Evolutionary conservation across 192 early-diverging fungal genomes (phyloP), one percentile per base, ranked within the genome.

Genomic region (Pilaira anomala): DNA sequence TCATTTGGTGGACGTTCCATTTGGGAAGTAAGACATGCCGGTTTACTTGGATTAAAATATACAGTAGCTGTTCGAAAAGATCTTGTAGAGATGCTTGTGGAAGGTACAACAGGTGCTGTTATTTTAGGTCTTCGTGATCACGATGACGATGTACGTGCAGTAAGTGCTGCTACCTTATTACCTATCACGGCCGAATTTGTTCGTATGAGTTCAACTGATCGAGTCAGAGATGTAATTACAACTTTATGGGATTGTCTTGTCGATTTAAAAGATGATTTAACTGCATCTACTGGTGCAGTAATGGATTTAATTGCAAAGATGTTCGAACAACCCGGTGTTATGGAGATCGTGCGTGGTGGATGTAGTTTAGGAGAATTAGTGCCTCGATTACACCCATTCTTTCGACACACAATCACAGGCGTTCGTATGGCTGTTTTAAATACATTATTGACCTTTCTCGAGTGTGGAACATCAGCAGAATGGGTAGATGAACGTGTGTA

Each of bases 81-180:
- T 73, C 71, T 98, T 22, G 87, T 96, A 2, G 79, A 84, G 8
- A 73, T 87, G 33, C 77, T 97, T 51, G 78, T 95, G 41, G 78
- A 75, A 44, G 87, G 81, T 9, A 86, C 90, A 13, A 81, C 88
- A 11, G 89, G 78, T 29, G 96, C 95, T 0, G 91, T 97, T 22
- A 78, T 98, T 11, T 76, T 87, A 18, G 97, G 93, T 1, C 73
- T 99, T 29, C 84, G 84, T 28, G 93, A 95, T 55, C 72, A 75
- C 44, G 93, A 99, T 73, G 97, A 99, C 69, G 96, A 98, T 69
- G 96, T 99, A 19, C 85, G 96, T 3, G 86, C 91, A 9, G 95
- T 97, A 7, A 88, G 92, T 11, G 94, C 97, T 0, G 87, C 93
- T 3, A 91, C 94, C 3, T 72, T 99, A 63, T 71, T 95, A 24